Evolutionary conservation across 139 green algal genomes (phyloP), one percentile per base, ranked within the genome.

Genomic region (Microglena sp.): DNA sequence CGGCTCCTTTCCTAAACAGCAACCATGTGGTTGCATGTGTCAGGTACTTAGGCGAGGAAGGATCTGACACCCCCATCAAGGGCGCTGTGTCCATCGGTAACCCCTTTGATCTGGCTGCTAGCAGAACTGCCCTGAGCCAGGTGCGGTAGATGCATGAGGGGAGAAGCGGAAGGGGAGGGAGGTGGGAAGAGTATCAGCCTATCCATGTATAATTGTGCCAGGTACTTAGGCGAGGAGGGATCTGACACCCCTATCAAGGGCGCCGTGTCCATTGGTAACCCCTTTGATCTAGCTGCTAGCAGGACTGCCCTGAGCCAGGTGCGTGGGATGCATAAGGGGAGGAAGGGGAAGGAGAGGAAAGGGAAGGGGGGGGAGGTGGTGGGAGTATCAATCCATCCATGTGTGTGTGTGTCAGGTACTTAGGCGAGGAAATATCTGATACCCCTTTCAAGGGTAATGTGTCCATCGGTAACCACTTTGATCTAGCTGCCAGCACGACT

Each of bases 391-490:
- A n/a, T n/a, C n/a, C n/a, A n/a, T n/a, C n/a, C n/a, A n/a, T n/a
- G n/a, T n/a, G n/a, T n/a, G n/a, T n/a, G n/a, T n/a, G n/a, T n/a
- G n/a, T n/a, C 30, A 55, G 70, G 26, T 89, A 86, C 61, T 60
- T 91, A 35, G 82, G 81, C 0, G 86, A 95, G 75, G 82, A 91
- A 60, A 82, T 84, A 4, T 34, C 43, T 0, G 31, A 31, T 8
- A 90, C 81, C 2, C 89, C 85, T 29, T 60, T 97, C 32, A 21
- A 45, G 15, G 89, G 84, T 1, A 91, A 89, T 2, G 87, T 89
- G 22, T 88, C 82, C 31, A 73, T 97, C 64, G 95, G 89, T 85
- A 97, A 97, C 70, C 90, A 90, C 2, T 95, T 96, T 45, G 33
- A 69, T 32, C 46, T 69, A 24, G 62, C 46, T n/a, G n/a, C n/a